phyloP scores from a whole-genome alignment of 352 stramenopile species.

The Pelagophyceae sp. region DNA sequence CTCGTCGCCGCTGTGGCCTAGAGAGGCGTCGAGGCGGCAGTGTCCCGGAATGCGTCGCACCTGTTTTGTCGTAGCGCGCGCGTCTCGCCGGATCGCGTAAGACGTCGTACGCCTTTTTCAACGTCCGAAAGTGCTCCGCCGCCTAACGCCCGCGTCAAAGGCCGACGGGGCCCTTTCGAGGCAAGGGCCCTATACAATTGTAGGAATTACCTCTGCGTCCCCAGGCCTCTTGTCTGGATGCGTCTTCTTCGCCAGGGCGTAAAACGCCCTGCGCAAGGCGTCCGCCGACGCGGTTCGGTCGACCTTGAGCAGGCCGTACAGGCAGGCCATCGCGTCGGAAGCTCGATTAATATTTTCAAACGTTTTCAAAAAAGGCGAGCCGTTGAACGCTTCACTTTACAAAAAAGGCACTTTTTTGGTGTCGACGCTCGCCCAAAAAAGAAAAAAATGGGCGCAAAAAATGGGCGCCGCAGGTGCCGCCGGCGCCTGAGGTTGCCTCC shows the following conservation, averaged over 20 bases:
- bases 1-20: constrained; percentile 26
- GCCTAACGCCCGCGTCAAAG: no score
- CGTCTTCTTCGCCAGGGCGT: constrained; percentile 63
- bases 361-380: no score
- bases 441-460: no score
- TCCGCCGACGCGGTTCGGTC: constrained; percentile 46
- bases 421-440: no score
- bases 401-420: not conserved
- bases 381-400: not conserved
- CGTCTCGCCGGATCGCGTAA: constrained; percentile 21
- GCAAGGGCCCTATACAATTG: no score
- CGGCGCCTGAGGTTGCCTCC: no score
- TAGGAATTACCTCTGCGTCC: not conserved
- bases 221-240: constrained; percentile 52
- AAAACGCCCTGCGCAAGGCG: constrained; percentile 58
- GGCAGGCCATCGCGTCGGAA: not conserved
- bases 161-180: no score
- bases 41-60: no score
- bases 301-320: constrained; percentile 63
- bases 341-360: not conserved
- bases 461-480: no score
- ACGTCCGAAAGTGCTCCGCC: constrained; percentile 22
- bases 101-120: constrained; percentile 27
- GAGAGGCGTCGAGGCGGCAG: no score
- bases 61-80: constrained; percentile 25